Percentiles rank a stretch among this genome's conserved stretches.
phyloP scores from a whole-genome alignment of 1,284 basidiomycete species.

The Trichosporon sp. region DNA sequence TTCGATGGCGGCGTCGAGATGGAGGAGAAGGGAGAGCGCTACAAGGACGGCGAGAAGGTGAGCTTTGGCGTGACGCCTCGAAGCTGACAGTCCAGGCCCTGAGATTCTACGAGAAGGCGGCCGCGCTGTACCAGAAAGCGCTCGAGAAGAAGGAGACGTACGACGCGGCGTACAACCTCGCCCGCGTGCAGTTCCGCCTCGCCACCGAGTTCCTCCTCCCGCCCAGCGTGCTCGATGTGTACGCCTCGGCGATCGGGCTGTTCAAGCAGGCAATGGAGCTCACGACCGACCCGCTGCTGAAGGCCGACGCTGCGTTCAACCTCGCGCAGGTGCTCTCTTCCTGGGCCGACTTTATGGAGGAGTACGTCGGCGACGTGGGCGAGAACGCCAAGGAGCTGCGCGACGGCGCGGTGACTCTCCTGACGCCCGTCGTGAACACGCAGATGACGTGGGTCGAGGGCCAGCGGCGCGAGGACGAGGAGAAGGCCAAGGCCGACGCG shows the following conservation, averaged over 20 bases:
- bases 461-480: constrained; percentile 9
- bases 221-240: constrained; percentile 26
- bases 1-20: constrained; percentile 48
- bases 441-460: constrained; percentile 31
- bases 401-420: constrained; percentile 30
- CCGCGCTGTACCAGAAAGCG: constrained; percentile 46
- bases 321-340: constrained; percentile 36
- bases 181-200: constrained; percentile 44
- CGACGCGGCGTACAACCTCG: constrained; percentile 50
- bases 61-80: neutral
- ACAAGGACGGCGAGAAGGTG: constrained; percentile 48
- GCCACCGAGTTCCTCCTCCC: constrained; percentile 45
- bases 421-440: constrained; percentile 35
- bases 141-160: constrained; percentile 29
- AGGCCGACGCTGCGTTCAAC: constrained; percentile 47
- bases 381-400: constrained; percentile 29
- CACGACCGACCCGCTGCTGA: constrained; percentile 30
- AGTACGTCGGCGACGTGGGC: constrained; percentile 24
- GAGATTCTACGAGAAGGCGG: constrained; percentile 45
- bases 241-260: constrained; percentile 29
- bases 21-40: constrained; percentile 51
- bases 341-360: constrained; percentile 45
- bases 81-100: constrained; percentile 32
- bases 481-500: constrained; percentile 15
- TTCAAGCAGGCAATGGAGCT: constrained; percentile 33